Evolutionary conservation across 164 flowering plant genomes (phyloP), one percentile per base, ranked within the genome.

Genomic region (Chimonanthus salicifolius): DNA sequence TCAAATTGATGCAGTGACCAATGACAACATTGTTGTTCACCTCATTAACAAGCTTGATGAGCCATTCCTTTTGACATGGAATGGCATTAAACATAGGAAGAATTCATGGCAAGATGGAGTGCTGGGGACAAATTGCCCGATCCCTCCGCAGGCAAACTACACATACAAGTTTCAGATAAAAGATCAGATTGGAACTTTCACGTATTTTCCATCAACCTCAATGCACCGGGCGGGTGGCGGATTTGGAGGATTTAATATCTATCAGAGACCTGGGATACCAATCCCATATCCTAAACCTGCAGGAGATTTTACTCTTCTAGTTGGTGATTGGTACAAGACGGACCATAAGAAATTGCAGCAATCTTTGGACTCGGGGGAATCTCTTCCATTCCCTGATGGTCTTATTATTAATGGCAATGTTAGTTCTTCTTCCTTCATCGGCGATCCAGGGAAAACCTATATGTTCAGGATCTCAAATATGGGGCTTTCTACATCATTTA

Each of bases 21-120:
- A 96, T 82, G 92, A 96, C 85, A 96, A 96, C 78, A 79, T 96
- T 18, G 72, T 93, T 69, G 80, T 96, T 69, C 87, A 92, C 74
- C 85, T 96, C 74, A 78, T 94, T 67, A 96, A 96, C 75, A 85
- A 94, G 80, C 83, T 96, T 62, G 92, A 96, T 73, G 80, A 94
- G 80, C 97, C 99, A 74, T 88, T 96, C 71, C 94, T 96, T 45
- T 62, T 96, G 65, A 96, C 99, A 71, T 96, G 99, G 98, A 90
- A 92, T 81, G 97, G 98, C 5, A 79, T 94, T 50, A 86, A 90
- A 68, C 96, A 94, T 62, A 87, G 97, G 83, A 94, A 90, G 84
- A 88, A 82, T 70, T 94, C 97, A 70, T 94, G 97, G 97, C 93
- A 89, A 81, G 98, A 94, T 74, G 98, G 98, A 18, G 97, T 92